Evolutionary conservation across 2,329 filamentous ascomycete species (phyloP), one percentile per base, ranked within the genome.

Genomic region (Paecilomyces fulvus): DNA sequence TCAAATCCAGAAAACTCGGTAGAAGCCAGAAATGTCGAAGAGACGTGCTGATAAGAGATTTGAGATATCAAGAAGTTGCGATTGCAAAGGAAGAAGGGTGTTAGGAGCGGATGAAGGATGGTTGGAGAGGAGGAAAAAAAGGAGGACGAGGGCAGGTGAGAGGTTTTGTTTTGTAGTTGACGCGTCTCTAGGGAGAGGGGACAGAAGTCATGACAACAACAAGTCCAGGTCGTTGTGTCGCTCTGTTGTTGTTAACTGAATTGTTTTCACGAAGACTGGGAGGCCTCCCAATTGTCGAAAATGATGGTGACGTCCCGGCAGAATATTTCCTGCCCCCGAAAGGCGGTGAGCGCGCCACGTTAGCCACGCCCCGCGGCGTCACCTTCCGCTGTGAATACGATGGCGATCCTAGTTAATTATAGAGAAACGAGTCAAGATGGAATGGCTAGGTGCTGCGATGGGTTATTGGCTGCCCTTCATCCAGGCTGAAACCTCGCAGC

Each of bases 261-360:
- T 10, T 25, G 30, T 5, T 25, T 30, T 12, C 20, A 6, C 23
- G 25, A 33, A 10, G 17, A 30, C 37, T 43, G 37, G 33, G 17
- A 17, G 37, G 12, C 33, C n/a, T n/a, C 33, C n/a, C 33, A n/a
- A 33, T 2, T 8, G 14, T 53, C 12, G 52, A 53, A 53, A 53
- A 21, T 53, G 52, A n/a, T 53, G 33, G 52, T 53, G 52, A 53
- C 52, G 52, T 53, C 52, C 37, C 52, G 52, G 52, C 52, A 53
- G 52, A 53, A 53, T 53, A 3, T n/a, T 20, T n/a, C 21, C 10
- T 48, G 2, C 48, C n/a, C 23, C 7, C 11, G 52, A 43, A 25
- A 53, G 52, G 52, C 52, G 52, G 52, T 53, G 30, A 53, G 52
- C 14, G 9, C 51, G 51, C 51, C 51, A 53, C 51, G 51, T 20